Conservation (phyloP, 2,329 filamentous ascomycete genomes). For the Xenoacremonium recifei region DNA sequence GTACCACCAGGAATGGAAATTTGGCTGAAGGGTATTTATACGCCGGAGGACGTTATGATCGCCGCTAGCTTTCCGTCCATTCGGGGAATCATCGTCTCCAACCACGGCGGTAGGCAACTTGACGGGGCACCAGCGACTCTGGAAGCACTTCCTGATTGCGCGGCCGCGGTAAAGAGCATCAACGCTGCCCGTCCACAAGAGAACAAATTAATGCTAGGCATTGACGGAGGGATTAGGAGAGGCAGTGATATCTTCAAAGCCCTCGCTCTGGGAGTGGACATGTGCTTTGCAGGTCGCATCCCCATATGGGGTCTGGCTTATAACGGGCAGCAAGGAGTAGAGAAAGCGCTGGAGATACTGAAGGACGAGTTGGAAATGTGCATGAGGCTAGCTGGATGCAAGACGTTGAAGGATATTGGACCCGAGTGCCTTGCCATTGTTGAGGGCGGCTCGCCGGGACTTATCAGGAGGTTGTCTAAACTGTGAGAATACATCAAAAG, state of each 20-base stretch:
- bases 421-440: no score
- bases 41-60: constrained; percentile 28
- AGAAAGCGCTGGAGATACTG: neutral
- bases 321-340: neutral
- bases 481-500: no score
- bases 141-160: constrained; percentile 27
- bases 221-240: constrained; percentile 33
- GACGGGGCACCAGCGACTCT: constrained; percentile 29
- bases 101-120: constrained; percentile 32
- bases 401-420: no score
- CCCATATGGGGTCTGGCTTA: neutral
- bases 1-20: neutral
- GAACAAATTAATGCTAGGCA: constrained; percentile 21
- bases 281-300: neutral
- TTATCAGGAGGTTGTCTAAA: no score
- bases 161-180: constrained; percentile 15
- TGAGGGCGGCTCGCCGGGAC: no score
- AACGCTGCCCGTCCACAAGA: no score
- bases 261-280: constrained; percentile 29
- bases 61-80: constrained; percentile 26
- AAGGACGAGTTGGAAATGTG: neutral
- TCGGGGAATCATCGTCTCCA: constrained; percentile 30
- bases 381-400: neutral
- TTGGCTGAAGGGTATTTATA: constrained; percentile 16
- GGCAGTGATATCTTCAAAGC: constrained; percentile 33